Conservation (phyloP, 257 asterid genomes). For the Nicotiana knightiana region DNA sequence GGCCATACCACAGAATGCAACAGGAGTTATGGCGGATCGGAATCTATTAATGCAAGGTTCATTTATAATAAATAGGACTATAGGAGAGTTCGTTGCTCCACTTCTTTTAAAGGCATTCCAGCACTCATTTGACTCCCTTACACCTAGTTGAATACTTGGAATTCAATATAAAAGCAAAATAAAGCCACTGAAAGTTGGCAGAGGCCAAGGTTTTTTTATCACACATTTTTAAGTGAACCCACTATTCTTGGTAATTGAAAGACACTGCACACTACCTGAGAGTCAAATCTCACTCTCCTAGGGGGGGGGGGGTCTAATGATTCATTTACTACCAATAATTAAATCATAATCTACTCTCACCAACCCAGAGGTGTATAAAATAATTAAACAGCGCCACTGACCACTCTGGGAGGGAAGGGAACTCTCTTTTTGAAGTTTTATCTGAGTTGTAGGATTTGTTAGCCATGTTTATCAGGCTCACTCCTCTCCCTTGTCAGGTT, state of each 20-base stretch:
- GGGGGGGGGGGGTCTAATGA: neutral
- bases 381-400: neutral
- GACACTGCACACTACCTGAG: conserved; percentile 12
- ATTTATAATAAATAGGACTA: conserved; percentile 7
- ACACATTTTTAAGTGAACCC: neutral
- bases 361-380: neutral
- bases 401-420: neutral
- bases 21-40: neutral
- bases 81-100: conserved; percentile 12
- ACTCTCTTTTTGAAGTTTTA: neutral
- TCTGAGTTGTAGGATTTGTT: neutral
- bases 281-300: conserved; percentile 2
- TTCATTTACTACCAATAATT: neutral
- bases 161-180: neutral
- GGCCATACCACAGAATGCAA: neutral
- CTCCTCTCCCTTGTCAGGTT: neutral
- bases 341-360: neutral
- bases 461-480: neutral
- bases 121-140: conserved; percentile 14
- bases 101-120: conserved; percentile 22
- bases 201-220: neutral
- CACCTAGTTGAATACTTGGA: neutral
- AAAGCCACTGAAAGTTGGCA: neutral
- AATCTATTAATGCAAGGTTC: neutral
- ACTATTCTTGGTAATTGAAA: conserved; percentile 30